Evolutionary conservation across 1,139 yeast genomes (phyloP), one percentile per base, ranked within the genome.

Genomic region (Sugiyamaella pinicola): DNA sequence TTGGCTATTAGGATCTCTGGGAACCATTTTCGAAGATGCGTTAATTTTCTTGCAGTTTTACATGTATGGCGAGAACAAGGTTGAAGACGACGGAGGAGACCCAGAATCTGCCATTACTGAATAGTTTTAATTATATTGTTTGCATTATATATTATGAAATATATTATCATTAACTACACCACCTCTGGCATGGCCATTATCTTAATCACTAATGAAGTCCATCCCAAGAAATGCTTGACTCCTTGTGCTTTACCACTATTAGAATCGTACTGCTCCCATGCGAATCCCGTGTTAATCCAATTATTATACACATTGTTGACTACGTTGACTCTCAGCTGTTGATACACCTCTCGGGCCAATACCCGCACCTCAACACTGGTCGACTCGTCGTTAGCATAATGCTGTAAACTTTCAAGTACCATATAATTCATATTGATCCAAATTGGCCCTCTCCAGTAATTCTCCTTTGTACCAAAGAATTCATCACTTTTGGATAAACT

Each of bases 391-490:
- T 54, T 53, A 9, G 63, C 67, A 60, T 91, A 93, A 64, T 81
- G 72, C 49, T 74, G 70, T 58, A 95, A 74, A 8, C 88, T 79
- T 54, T 90, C 95, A 48, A 93, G 74, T 6, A 85, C 75, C 69
- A 93, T 74, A 65, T 89, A 91, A 71, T 95, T 95, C 65, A 93
- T 87, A 67, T 90, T 87, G 62, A 90, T 75, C 99, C 99, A 95
- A 40, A 93, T 78, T 17, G 96, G 91, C 0, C 97, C 95, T 56
- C 96, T 79, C 99, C 99, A 93, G 72, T 93, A 93, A 69, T 93
- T 85, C 64, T 95, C 99, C 8, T 79, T 93, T 0, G 84, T 81
- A 55, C 86, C 87, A 69, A 85, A 93, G 56, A 68, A 72, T 28
- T 74, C 74, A 63, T 87, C 93, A 7, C 78, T 66, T 62, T 82